Percentiles rank a stretch among this genome's conserved stretches.
These are phyloP conservation scores for Pugionium dolabratum DNA, from an alignment of 345 rosid species.

Conservation along the genomic window DNA sequence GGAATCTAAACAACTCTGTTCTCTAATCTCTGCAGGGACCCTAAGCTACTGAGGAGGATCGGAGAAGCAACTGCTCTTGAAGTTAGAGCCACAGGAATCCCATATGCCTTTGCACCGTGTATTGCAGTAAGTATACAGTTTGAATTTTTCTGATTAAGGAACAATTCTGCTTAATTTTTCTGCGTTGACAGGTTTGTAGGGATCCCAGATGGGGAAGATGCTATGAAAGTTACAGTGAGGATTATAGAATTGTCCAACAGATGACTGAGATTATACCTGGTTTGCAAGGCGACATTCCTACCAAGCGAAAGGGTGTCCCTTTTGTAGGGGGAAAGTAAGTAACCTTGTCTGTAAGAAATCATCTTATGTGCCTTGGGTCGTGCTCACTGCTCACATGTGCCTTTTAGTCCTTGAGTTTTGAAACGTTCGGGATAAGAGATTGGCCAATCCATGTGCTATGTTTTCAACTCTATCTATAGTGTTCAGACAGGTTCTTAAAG, in stretches of 20 bases:
- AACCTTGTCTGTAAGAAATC: neutral
- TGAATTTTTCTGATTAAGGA: slow-evolving; percentile 2
- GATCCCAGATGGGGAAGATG: slow-evolving; percentile 94
- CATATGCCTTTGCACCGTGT: slow-evolving; percentile 72
- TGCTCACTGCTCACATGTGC: slow-evolving; percentile 10
- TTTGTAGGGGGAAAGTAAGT: slow-evolving; percentile 70
- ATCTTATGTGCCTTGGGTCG: neutral
- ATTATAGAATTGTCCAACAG: slow-evolving; percentile 54
- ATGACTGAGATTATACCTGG: slow-evolving; percentile 76
- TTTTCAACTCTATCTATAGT: slow-evolving; percentile 10
- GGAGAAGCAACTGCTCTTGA: slow-evolving; percentile 81
- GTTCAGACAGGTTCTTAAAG: slow-evolving; percentile 24
- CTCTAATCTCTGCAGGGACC: slow-evolving; percentile 52
- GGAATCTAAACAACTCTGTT: neutral
- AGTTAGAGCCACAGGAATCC: slow-evolving; percentile 81
- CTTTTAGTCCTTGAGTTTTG: slow-evolving; percentile 18
- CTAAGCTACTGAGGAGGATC: slow-evolving; percentile 61
- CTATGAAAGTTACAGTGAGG: slow-evolving; percentile 80
- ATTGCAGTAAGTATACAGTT: slow-evolving; percentile 52
- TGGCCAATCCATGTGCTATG: slow-evolving; percentile 19
- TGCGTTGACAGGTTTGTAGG: slow-evolving; percentile 58
- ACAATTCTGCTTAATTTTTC: slow-evolving; percentile 1
- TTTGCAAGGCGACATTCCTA: slow-evolving; percentile 67
- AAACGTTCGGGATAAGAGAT: slow-evolving; percentile 9
- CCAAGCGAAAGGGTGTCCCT: slow-evolving; percentile 54